Percentiles rank a stretch among this genome's conserved stretches.
Conservation (phyloP, 2,329 filamentous ascomycete species). For the Fonsecaea multimorphosa region DNA sequence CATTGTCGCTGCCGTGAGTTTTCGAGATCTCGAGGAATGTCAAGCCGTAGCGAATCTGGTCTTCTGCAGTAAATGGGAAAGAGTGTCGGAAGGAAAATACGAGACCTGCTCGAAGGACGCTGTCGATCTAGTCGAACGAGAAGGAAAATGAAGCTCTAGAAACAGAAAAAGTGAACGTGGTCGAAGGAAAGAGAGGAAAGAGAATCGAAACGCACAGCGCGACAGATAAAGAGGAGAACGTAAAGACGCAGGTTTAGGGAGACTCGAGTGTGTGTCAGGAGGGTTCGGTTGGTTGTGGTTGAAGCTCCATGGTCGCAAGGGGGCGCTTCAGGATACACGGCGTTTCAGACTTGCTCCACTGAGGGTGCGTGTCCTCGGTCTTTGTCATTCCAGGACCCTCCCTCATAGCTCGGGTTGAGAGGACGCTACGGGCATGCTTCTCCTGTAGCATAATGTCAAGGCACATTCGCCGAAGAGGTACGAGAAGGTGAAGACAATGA, state of each 20-base stretch:
- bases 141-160: conserved; percentile 15
- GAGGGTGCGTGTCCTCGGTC: conserved; percentile 9
- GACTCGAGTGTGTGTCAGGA: conserved; percentile 29
- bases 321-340: conserved; percentile 29
- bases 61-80: conserved; percentile 14
- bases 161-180: conserved; percentile 14
- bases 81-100: conserved; percentile 18
- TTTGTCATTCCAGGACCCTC: conserved; percentile 7
- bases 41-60: conserved; percentile 2
- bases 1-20: conserved; percentile 16
- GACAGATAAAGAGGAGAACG: conserved; percentile 24
- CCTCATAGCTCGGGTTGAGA: conserved; percentile 9
- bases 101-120: conserved; percentile 37
- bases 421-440: not conserved
- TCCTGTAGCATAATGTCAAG: not conserved
- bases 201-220: conserved; percentile 26
- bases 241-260: conserved; percentile 27
- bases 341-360: conserved; percentile 35
- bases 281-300: conserved; percentile 30
- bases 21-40: not conserved
- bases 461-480: not conserved
- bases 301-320: conserved; percentile 29
- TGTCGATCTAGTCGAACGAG: conserved; percentile 25
- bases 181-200: conserved; percentile 14
- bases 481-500: not conserved